Evolutionary conservation across 2,329 filamentous ascomycete species (phyloP).

Genomic region (Fusarium liriodendri): DNA sequence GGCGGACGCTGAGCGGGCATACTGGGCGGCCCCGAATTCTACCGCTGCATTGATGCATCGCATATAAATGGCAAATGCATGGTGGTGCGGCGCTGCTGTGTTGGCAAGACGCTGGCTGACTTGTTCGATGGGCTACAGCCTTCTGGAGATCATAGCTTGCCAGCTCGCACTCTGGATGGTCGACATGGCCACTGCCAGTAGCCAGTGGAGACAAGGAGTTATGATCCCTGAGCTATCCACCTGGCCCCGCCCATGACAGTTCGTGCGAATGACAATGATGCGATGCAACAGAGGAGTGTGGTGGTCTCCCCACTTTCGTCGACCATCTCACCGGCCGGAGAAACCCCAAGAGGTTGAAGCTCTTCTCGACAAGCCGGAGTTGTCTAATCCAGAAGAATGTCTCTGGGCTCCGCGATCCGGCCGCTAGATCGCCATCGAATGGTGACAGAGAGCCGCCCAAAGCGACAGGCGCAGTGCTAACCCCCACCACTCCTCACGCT

Average conservation of each 20-base stretch:
- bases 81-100: conserved; percentile 25
- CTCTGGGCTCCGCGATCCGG: conserved; percentile 11
- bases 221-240: conserved; percentile 5
- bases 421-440: conserved; percentile 14
- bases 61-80: conserved; percentile 15
- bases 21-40: conserved; percentile 29
- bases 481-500: conserved; percentile 7
- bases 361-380: background rate
- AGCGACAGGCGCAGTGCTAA: conserved; percentile 32
- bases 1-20: conserved; percentile 5
- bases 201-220: conserved; percentile 18
- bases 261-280: conserved; percentile 27
- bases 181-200: background rate
- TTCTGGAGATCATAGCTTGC: conserved; percentile 13
- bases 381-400: conserved; percentile 1
- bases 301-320: background rate
- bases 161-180: conserved; percentile 2
- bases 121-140: conserved; percentile 23
- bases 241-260: conserved; percentile 12
- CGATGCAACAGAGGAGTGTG: conserved; percentile 8
- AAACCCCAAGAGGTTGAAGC: conserved; percentile 12
- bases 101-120: conserved; percentile 35
- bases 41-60: conserved; percentile 24
- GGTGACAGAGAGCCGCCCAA: conserved; percentile 37
- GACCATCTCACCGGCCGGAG: conserved; percentile 3